Percentiles rank a stretch among this genome's conserved stretches.
These are phyloP conservation scores for Aspergillus chevalieri DNA, from an alignment of 2,329 filamentous ascomycete genomes.

Conservation along the genomic window DNA sequence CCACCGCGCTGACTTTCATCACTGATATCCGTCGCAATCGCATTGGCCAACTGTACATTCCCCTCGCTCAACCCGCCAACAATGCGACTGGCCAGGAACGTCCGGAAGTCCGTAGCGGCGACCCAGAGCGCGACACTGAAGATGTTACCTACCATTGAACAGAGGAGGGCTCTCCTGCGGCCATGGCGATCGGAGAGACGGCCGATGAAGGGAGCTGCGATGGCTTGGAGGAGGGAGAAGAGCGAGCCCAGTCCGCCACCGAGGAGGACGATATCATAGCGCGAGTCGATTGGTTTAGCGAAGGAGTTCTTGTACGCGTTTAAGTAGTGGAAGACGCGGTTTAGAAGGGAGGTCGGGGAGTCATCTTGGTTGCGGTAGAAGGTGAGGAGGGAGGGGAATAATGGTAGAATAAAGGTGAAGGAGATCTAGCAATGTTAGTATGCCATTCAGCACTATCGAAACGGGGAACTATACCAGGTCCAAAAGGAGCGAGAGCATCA, in stretches of 20 bases:
- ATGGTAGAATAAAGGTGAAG: constrained; percentile 94
- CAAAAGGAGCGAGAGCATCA: constrained; percentile 82
- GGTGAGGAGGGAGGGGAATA: constrained; percentile 90
- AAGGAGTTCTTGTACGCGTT: constrained; percentile 96
- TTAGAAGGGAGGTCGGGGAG: constrained; percentile 61
- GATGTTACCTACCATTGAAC: constrained; percentile 90
- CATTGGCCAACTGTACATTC: constrained; percentile 91
- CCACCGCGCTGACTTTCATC: constrained; percentile 76
- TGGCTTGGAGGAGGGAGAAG: constrained; percentile 85
- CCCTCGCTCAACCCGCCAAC: constrained; percentile 93
- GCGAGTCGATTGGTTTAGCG: constrained; percentile 83
- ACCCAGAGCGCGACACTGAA: constrained; percentile 93
- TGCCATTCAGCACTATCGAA: neutral
- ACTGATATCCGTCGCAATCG: constrained; percentile 93
- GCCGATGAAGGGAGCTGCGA: constrained; percentile 89
- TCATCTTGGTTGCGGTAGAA: constrained; percentile 86
- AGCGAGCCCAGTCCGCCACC: constrained; percentile 89
- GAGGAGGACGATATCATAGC: constrained; percentile 93
- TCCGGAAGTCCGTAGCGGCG: constrained; percentile 85
- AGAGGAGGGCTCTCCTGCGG: constrained; percentile 76
- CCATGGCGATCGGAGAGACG: constrained; percentile 82
- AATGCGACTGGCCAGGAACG: constrained; percentile 86
- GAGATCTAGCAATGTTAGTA: constrained; percentile 62
- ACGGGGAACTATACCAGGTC: constrained; percentile 62
- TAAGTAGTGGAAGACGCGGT: constrained; percentile 71